Conservation (phyloP, 2,329 filamentous ascomycete genomes). For the Colletotrichum lindemuthianum region DNA sequence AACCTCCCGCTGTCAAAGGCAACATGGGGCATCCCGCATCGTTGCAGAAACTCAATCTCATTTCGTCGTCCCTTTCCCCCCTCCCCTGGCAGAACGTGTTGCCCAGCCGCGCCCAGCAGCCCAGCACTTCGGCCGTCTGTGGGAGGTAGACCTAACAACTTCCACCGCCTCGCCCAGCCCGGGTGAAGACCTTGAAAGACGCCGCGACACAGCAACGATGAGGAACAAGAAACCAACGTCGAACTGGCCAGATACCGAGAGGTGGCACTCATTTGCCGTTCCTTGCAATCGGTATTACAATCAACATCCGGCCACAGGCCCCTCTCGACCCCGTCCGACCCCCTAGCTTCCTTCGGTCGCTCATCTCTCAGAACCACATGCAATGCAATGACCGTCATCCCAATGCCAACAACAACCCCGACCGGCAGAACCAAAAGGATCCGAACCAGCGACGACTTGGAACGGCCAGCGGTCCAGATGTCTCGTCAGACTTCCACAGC, state of each 20-base stretch:
- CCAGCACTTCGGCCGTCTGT: neutral
- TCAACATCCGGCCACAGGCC: slow-evolving; percentile 12
- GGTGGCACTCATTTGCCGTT: neutral
- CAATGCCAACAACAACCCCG: neutral
- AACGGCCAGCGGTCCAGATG: slow-evolving; percentile 12
- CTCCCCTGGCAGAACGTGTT: neutral
- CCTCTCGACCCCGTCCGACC: neutral
- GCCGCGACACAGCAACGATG: neutral
- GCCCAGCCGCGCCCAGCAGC: slow-evolving; percentile 27
- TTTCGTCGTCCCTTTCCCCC: neutral
- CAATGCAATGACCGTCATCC: slow-evolving; percentile 6
- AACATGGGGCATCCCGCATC: neutral
- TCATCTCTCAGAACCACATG: slow-evolving; percentile 24
- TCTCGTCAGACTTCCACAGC: slow-evolving; percentile 5
- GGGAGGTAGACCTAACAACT: neutral
- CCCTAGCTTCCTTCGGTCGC: slow-evolving; percentile 7
- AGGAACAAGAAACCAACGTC: neutral
- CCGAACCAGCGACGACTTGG: neutral
- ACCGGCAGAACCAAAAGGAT: neutral
- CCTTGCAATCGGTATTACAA: slow-evolving; percentile 24
- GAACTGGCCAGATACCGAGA: neutral
- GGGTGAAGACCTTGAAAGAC: slow-evolving; percentile 13
- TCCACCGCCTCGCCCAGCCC: slow-evolving; percentile 21
- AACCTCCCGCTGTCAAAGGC: slow-evolving; percentile 18
- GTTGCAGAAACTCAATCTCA: neutral